Conservation (phyloP, 2,329 filamentous ascomycete genomes). For the Malbranchea zuffiana region DNA sequence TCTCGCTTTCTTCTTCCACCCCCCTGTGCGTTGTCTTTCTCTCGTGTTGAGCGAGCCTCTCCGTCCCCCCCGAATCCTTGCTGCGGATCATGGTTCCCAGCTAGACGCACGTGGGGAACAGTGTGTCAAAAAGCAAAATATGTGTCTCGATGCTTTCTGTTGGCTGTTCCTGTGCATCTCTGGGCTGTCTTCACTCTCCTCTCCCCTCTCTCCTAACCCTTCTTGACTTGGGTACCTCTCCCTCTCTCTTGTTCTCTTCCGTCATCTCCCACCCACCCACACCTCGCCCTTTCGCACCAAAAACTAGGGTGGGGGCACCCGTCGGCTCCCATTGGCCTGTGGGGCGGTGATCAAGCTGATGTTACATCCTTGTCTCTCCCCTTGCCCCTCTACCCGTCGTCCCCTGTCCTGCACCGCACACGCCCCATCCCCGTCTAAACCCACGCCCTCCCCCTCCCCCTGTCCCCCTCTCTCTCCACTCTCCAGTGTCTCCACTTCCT, state of each 20-base stretch:
- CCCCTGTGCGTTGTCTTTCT: too few species aligned
- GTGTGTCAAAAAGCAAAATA: conserved; percentile 6
- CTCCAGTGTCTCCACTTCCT: conserved; percentile 6
- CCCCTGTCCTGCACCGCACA: not conserved
- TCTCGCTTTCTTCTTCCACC: not conserved
- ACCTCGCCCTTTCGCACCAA: not conserved
- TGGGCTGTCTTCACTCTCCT: not conserved
- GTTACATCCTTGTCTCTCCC: conserved; percentile 12
- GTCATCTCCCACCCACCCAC: not conserved
- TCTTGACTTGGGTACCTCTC: not conserved
- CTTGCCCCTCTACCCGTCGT: not conserved
- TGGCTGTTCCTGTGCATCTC: not conserved
- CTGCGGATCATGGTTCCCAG: conserved; percentile 9
- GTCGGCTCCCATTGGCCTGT: conserved; percentile 8
- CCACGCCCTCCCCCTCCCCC: not conserved
- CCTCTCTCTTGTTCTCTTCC: not conserved
- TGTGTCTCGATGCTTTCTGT: too few species aligned
- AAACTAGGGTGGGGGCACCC: too few species aligned
- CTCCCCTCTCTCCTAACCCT: not conserved
- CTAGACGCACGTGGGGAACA: conserved; percentile 6
- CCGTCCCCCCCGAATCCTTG: conserved; percentile 5
- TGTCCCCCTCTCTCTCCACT: conserved; percentile 6
- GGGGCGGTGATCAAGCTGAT: conserved; percentile 6
- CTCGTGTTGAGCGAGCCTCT: too few species aligned
- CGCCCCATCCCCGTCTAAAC: not conserved